These are phyloP conservation scores for Penicillium sp. DNA, from an alignment of 2,329 filamentous ascomycete genomes.

Conservation along the genomic window DNA sequence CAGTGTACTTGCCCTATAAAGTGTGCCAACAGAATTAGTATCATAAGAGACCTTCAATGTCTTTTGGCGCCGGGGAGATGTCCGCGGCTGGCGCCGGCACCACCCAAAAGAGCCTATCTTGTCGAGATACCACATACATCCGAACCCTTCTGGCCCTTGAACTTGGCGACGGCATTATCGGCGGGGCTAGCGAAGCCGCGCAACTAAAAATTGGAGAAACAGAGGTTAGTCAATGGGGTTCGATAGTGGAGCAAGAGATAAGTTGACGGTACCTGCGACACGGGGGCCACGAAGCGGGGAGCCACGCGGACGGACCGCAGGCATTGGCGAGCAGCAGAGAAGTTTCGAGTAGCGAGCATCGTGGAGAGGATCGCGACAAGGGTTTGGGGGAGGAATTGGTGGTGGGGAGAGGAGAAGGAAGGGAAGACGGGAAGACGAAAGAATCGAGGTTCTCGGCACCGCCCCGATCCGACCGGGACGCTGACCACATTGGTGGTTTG, in stretches of 20 bases:
- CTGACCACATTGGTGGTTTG: constrained; percentile 25
- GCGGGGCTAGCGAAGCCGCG: constrained; percentile 54
- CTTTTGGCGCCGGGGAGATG: too few species aligned
- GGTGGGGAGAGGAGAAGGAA: constrained; percentile 19
- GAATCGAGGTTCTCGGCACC: constrained; percentile 25
- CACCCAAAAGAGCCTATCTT: constrained; percentile 19
- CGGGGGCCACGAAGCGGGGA: constrained; percentile 45
- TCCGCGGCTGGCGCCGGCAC: constrained; percentile 27
- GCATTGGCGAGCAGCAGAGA: constrained; percentile 72
- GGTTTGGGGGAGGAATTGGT: constrained; percentile 10
- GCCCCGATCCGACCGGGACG: constrained; percentile 20
- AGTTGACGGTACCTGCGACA: constrained; percentile 51
- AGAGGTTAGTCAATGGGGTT: constrained; percentile 18
- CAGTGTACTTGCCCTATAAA: constrained; percentile 83
- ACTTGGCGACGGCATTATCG: constrained; percentile 77
- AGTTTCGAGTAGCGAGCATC: constrained; percentile 78
- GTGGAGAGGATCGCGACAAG: constrained; percentile 39
- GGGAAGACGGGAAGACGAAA: constrained; percentile 16
- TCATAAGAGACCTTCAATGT: constrained; percentile 9
- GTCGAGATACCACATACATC: constrained; percentile 58
- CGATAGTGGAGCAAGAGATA: constrained; percentile 10
- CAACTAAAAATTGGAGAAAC: constrained; percentile 38
- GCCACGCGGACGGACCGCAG: constrained; percentile 57
- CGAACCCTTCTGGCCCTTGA: constrained; percentile 81
- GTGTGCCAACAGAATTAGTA: constrained; percentile 12